These are phyloP conservation scores for Candida hungchunana DNA, from an alignment of 805 yeast genomes.

Conservation along the genomic window DNA sequence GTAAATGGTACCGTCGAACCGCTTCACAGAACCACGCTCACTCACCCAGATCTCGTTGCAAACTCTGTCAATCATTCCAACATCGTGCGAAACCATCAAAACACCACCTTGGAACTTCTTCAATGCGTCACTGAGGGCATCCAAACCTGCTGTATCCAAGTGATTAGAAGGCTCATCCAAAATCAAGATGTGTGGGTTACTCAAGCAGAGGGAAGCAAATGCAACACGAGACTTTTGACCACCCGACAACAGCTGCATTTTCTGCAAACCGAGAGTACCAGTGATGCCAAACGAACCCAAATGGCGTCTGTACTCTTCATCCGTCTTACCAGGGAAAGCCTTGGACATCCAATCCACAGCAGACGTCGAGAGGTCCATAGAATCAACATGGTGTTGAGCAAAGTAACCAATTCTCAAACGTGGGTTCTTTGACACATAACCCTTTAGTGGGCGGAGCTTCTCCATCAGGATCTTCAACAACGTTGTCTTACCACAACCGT, in stretches of 20 bases:
- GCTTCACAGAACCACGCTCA: slow-evolving; percentile 75
- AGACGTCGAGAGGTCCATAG: slow-evolving; percentile 81
- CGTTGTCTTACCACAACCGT: slow-evolving; percentile 99
- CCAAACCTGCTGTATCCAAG: slow-evolving; percentile 96
- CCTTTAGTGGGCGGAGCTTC: slow-evolving; percentile 66
- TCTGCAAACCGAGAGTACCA: slow-evolving; percentile 88
- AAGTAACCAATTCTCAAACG: slow-evolving; percentile 92
- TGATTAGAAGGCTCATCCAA: slow-evolving; percentile 98
- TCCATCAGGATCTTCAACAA: slow-evolving; percentile 83
- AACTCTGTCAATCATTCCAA: slow-evolving; percentile 79
- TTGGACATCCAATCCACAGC: slow-evolving; percentile 95
- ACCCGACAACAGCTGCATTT: slow-evolving; percentile 86
- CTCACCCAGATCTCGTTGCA: slow-evolving; percentile 96
- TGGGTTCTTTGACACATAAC: slow-evolving; percentile 75
- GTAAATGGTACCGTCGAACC: slow-evolving; percentile 76
- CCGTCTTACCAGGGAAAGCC: slow-evolving; percentile 87
- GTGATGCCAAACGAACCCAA: slow-evolving; percentile 96
- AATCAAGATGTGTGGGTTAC: slow-evolving; percentile 85
- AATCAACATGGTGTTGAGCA: slow-evolving; percentile 97
- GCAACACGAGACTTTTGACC: slow-evolving; percentile 99
- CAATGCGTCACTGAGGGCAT: slow-evolving; percentile 89
- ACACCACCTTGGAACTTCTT: slow-evolving; percentile 91
- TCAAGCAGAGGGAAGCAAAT: slow-evolving; percentile 89
- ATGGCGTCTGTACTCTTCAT: slow-evolving; percentile 95
- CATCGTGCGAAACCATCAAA: slow-evolving; percentile 97